Evolutionary conservation across 148 eudicot species (phyloP).

Genomic region (Camellia sinensis): DNA sequence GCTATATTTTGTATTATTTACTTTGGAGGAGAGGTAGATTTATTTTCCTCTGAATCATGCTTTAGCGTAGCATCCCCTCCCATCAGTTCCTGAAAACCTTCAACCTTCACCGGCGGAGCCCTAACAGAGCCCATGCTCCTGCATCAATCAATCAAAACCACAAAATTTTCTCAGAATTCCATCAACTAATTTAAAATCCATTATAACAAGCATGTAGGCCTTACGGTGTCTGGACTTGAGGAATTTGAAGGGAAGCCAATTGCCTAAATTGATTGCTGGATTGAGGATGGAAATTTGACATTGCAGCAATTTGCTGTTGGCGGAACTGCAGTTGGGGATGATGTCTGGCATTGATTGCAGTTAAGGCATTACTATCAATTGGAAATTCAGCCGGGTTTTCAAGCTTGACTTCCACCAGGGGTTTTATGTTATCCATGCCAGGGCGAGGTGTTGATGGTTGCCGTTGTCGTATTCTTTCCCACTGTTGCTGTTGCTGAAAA

Average conservation of each 20-base stretch:
- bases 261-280: slow-evolving; percentile 61
- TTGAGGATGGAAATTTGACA: slow-evolving; percentile 54
- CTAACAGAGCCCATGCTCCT: slow-evolving; percentile 72
- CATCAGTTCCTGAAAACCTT: slow-evolving; percentile 94
- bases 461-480: slow-evolving; percentile 52
- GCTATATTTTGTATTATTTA: slow-evolving; percentile 18
- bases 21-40: slow-evolving; percentile 59
- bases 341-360: slow-evolving; percentile 27
- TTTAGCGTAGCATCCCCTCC: slow-evolving; percentile 85
- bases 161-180: not conserved
- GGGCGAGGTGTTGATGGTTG: slow-evolving; percentile 35
- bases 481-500: slow-evolving; percentile 46
- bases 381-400: too few species aligned
- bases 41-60: slow-evolving; percentile 78
- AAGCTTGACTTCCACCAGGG: too few species aligned
- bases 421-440: too few species aligned
- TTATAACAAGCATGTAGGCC: slow-evolving; percentile 6
- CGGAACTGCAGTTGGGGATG: slow-evolving; percentile 51
- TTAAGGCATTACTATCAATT: too few species aligned
- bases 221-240: slow-evolving; percentile 75
- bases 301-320: slow-evolving; percentile 68
- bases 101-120: slow-evolving; percentile 97
- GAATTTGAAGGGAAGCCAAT: slow-evolving; percentile 57
- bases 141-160: slow-evolving; percentile 24
- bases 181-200: not conserved